Evolutionary conservation across 2,329 filamentous ascomycete species (phyloP).

Genomic region (Talaromyces marneffei): DNA sequence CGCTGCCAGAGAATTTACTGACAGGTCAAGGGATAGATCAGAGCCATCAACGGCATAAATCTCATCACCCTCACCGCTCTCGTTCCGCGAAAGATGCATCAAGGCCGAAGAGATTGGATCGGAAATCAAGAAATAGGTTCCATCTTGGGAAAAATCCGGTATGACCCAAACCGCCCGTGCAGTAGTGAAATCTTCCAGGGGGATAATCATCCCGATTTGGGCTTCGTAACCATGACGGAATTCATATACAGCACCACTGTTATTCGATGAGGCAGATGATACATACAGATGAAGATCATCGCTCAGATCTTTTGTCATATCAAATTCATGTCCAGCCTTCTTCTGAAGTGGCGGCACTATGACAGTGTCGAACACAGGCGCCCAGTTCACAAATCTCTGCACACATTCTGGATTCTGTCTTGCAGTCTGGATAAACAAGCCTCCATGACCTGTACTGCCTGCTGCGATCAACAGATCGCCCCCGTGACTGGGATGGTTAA

Average conservation of each 20-base stretch:
- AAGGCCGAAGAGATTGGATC: slow-evolving; percentile 37
- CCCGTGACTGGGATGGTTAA: slow-evolving; percentile 40
- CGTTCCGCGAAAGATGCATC: slow-evolving; percentile 33
- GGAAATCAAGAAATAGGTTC: slow-evolving; percentile 38
- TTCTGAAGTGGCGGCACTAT: slow-evolving; percentile 24
- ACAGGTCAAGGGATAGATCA: slow-evolving; percentile 36
- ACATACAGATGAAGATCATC: slow-evolving; percentile 58
- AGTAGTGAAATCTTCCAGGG: slow-evolving; percentile 36
- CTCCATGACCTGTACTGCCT: slow-evolving; percentile 71
- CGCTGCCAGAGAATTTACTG: slow-evolving; percentile 40
- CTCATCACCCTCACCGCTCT: slow-evolving; percentile 21
- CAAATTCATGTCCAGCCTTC: slow-evolving; percentile 3
- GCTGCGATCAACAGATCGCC: slow-evolving; percentile 75
- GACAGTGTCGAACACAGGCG: slow-evolving; percentile 47
- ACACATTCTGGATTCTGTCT: slow-evolving; percentile 51
- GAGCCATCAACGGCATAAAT: slow-evolving; percentile 36
- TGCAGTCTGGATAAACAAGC: slow-evolving; percentile 64
- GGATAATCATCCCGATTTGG: slow-evolving; percentile 49
- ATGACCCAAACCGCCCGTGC: slow-evolving; percentile 43
- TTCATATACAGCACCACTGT: slow-evolving; percentile 60
- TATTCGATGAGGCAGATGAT: slow-evolving; percentile 57
- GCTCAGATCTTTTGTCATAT: slow-evolving; percentile 20
- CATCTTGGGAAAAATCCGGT: slow-evolving; percentile 26
- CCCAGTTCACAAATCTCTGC: slow-evolving; percentile 59
- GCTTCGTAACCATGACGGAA: slow-evolving; percentile 65